These are phyloP conservation scores for Malus fusca DNA, from an alignment of 306 rosid species.

Conservation along the genomic window DNA sequence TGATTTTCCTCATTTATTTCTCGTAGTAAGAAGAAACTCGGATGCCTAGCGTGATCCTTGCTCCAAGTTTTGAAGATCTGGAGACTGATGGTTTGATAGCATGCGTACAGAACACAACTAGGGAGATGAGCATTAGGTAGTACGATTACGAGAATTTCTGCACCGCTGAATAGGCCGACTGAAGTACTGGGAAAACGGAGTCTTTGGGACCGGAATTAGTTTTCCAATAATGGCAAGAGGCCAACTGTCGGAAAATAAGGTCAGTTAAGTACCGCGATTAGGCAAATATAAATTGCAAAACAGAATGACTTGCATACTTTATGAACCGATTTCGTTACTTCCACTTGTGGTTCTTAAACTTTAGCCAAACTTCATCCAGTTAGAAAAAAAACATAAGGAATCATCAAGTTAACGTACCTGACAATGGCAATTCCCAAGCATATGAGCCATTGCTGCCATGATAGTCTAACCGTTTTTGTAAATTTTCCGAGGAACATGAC, in stretches of 20 bases:
- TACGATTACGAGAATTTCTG: slow-evolving; percentile 19
- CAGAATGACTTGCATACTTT: background rate
- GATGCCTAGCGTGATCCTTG: background rate
- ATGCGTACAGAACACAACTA: background rate
- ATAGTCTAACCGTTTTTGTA: slow-evolving; percentile 53
- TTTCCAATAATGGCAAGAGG: slow-evolving; percentile 78
- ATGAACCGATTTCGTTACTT: no score
- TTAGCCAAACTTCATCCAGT: background rate
- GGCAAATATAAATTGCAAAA: background rate
- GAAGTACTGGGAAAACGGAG: slow-evolving; percentile 42
- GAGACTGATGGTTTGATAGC: background rate
- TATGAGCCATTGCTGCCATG: slow-evolving; percentile 56
- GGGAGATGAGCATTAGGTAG: background rate
- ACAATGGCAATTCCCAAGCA: slow-evolving; percentile 45
- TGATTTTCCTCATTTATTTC: background rate
- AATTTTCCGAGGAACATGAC: slow-evolving; percentile 80
- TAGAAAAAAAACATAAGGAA: background rate
- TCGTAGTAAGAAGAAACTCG: background rate
- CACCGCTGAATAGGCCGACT: slow-evolving; percentile 22
- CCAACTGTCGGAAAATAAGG: slow-evolving; percentile 54
- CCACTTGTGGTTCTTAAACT: background rate
- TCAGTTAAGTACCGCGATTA: background rate
- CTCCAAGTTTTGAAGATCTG: background rate
- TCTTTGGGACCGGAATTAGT: slow-evolving; percentile 70
- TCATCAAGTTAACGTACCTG: slow-evolving; percentile 39